Conservation (phyloP, 2,329 filamentous ascomycete species). For the Juglanconis juglandina region DNA sequence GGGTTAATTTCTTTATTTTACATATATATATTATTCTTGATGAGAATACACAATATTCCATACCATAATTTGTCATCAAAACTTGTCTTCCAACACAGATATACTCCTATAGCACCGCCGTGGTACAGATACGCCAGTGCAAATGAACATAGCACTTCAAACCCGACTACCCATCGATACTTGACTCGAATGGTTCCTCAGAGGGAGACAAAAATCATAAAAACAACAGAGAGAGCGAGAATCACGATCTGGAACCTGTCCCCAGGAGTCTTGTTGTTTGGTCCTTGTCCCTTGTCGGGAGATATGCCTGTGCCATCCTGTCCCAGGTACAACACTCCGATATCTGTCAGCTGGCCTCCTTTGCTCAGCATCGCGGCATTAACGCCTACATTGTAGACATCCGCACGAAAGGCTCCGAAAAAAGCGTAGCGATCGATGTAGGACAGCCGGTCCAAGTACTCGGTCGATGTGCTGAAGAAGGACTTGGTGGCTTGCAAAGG, state of each 20-base stretch:
- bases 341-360: constrained; percentile 67
- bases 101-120: no score
- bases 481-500: constrained; percentile 54
- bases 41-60: no score
- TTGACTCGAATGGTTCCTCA: not conserved
- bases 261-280: not conserved
- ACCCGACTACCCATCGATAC: no score
- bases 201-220: not conserved
- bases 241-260: not conserved
- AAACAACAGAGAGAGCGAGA: not conserved
- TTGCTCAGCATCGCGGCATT: constrained; percentile 69
- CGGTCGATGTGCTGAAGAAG: constrained; percentile 65
- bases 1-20: no score
- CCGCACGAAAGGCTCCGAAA: constrained; percentile 70
- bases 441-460: constrained; percentile 63
- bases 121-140: no score
- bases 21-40: no score
- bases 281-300: constrained; percentile 23
- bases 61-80: no score
- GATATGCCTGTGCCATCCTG: constrained; percentile 42
- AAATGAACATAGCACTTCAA: no score
- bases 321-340: constrained; percentile 76
- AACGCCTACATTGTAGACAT: constrained; percentile 69
- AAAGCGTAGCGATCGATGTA: constrained; percentile 66
- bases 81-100: no score